Conservation (phyloP, 805 yeast genomes). For the Hanseniaspora jakobsenii region DNA sequence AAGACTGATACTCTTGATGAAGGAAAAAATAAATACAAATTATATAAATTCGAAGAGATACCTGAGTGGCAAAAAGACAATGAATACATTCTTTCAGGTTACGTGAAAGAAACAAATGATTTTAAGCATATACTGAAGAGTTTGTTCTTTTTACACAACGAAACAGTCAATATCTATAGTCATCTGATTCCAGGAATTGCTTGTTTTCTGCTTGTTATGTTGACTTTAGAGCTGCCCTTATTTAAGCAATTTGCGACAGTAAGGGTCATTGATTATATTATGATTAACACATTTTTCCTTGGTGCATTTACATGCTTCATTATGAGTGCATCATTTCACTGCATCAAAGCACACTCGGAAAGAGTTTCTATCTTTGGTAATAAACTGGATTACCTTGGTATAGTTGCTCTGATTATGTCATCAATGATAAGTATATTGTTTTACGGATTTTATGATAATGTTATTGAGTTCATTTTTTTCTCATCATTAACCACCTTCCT, state of each 20-base stretch:
- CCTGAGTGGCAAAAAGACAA: conserved; percentile 69
- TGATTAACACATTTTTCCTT: conserved; percentile 30
- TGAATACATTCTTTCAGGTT: conserved; percentile 50
- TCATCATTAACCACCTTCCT: conserved; percentile 37
- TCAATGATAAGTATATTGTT: conserved; percentile 44
- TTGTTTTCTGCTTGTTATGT: conserved; percentile 18
- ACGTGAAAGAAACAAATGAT: conserved; percentile 45
- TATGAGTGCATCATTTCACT: conserved; percentile 55
- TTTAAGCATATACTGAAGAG: conserved; percentile 36
- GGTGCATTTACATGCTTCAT: conserved; percentile 51
- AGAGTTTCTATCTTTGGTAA: conserved; percentile 47
- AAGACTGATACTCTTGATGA: not conserved
- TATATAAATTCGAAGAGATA: conserved; percentile 36
- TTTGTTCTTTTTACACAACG: conserved; percentile 53
- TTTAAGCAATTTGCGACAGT: conserved; percentile 33
- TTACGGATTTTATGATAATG: conserved; percentile 39
- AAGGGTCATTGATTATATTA: conserved; percentile 31
- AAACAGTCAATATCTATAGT: conserved; percentile 58
- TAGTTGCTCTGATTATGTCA: conserved; percentile 51
- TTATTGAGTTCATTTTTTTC: conserved; percentile 30
- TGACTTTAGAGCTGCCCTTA: conserved; percentile 25
- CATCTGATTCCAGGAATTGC: conserved; percentile 39
- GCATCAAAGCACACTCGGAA: conserved; percentile 52
- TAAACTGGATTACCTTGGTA: conserved; percentile 65
- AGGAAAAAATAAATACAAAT: not conserved